Evolutionary conservation across 129 eudicot genomes (phyloP), one percentile per base, ranked within the genome.

Genomic region (Flaveria robusta): DNA sequence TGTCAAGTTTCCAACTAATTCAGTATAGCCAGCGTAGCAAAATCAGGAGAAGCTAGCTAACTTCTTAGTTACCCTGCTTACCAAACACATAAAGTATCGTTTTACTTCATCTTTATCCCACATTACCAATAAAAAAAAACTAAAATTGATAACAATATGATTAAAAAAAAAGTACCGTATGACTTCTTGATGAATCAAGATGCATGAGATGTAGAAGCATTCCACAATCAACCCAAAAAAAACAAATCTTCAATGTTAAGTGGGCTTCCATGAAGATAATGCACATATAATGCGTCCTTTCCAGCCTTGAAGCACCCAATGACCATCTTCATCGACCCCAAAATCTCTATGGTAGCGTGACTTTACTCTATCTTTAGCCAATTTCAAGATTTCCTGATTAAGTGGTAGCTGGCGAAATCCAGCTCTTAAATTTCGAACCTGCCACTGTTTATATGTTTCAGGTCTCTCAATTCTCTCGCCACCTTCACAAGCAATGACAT

Each of bases 301-400:
- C 97, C 97, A 88, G 23, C 97, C 97, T 70, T 84, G 97, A 82
- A 91, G 75, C 88, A 88, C 58, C 97, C 97, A 91, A 19, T 71
- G 81, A 14, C 93, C 91, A 86, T 88, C 97, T 81, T 84, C 93
- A 70, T 91, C 97, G 22, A 88, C 83, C 34, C 82, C 84, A 46
- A 91, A 91, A 76, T 91, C 93, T 81, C 83, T 83, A 74, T 86
- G 88, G 72, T 91, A 91, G 65, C 74, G 66, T 15, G 85, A 37
- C 51, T 68, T 88, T 18, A 83, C 87, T 59, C 91, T 84, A 8
- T 79, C 83, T 77, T 76, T 86, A 14, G 91, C 85, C 89, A 84
- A 78, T 14, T 71, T 77, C 84, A 88, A 45, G n/a, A 88, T 91
- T 64, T 91, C 93, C 78, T 72, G 72, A 58, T 88, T 72, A 58